Conservation (phyloP, 2,329 filamentous ascomycete genomes). For the Cucurbitaria berberidis region DNA sequence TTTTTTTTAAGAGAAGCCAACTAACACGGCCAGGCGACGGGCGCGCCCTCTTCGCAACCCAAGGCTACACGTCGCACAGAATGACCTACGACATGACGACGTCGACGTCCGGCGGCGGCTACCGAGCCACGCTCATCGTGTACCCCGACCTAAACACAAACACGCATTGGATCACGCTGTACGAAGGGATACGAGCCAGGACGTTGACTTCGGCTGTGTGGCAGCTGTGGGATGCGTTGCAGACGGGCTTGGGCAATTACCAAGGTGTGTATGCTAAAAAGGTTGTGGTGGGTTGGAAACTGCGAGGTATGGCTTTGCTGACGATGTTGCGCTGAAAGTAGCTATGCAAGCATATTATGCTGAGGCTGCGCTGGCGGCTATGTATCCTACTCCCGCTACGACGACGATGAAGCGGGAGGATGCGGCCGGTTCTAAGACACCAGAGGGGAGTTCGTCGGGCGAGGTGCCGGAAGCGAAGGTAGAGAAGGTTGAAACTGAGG, state of each 20-base stretch:
- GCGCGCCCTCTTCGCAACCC: constrained; percentile 1
- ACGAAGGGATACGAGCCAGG: not conserved
- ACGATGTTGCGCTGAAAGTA: not conserved
- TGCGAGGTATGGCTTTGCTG: too few relatives aligned
- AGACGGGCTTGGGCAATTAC: not conserved
- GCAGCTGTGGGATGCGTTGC: not conserved
- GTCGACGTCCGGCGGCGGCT: not conserved
- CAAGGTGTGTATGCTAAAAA: not conserved
- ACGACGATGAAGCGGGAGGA: not conserved
- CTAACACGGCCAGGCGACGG: not conserved
- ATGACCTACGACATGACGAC: constrained; percentile 1
- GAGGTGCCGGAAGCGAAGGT: too few relatives aligned
- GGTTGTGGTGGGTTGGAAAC: too few relatives aligned
- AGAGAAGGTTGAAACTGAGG: too few relatives aligned
- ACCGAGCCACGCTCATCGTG: constrained; percentile 1
- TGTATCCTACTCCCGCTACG: too few relatives aligned
- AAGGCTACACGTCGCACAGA: not conserved
- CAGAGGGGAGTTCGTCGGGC: too few relatives aligned
- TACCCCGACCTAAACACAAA: not conserved
- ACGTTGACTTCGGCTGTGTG: not conserved
- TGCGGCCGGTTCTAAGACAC: too few relatives aligned
- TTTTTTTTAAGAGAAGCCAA: too few relatives aligned
- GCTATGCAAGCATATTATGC: not conserved
- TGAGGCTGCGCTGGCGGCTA: too few relatives aligned
- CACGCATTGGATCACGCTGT: not conserved